Evolutionary conservation across 2,329 filamentous ascomycete species (phyloP), one percentile per base, ranked within the genome.

Genomic region (Clarireedia monteithiana): DNA sequence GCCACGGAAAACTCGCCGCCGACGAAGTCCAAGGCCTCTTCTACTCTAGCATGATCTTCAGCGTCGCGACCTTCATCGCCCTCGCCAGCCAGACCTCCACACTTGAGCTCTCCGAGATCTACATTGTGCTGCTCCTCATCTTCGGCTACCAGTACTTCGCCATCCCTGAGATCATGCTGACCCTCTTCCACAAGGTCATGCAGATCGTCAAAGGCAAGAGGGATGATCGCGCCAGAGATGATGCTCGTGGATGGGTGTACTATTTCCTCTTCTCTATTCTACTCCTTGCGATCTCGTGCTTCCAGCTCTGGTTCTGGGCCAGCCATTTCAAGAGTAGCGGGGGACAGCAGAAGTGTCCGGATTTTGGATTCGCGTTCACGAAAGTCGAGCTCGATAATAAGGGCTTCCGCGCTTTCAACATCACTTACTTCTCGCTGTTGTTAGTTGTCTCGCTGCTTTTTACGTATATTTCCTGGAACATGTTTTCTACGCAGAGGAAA

Each of bases 291-390:
- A 39, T 40, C 6, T 50, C 48, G 12, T 38, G 30, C 20, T 50
- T 50, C 7, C 48, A 50, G 23, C 17, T 39, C n/a, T 50, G 34
- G 48, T 50, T 50, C 17, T 50, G 48, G 48, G 48, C n/a, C 10
- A 15, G 34, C 4, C 34, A 50, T 24, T 50, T 50, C 10, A 17
- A 50, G 12, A 10, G n/a, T n/a, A n/a, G 20, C 10, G 20, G 24
- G 6, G 6, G 4, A 36, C 14, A 36, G 10, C n/a, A 20, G 5
- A 40, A 20, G 24, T 50, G 48, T 38, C 48, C 48, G 4, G 4
- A 40, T 14, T 50, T 50, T 39, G 34, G 48, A 38, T 50, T 40
- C 23, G 30, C 17, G 6, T 40, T 50, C 17, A 15, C 24, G 7
- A 50, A 15, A 23, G 20, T 50, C 23, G 48, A 50, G 23, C 48